Evolutionary conservation across 2,329 filamentous ascomycete species (phyloP).

Genomic region (Botryotinia narcissicola): DNA sequence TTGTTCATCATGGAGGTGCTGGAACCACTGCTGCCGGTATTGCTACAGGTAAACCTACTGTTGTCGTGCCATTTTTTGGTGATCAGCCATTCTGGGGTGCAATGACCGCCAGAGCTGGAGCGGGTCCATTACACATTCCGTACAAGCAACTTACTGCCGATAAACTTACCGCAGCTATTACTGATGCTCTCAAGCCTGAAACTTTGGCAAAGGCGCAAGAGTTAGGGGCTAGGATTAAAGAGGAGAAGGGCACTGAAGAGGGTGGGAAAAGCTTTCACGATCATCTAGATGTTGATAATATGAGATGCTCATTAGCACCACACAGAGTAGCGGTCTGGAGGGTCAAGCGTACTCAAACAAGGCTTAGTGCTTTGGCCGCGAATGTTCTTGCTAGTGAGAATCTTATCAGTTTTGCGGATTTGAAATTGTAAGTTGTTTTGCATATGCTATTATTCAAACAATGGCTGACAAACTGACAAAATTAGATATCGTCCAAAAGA

Average conservation of each 20-base stretch:
- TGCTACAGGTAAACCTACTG: conserved; percentile 72
- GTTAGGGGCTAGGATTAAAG: conserved; percentile 59
- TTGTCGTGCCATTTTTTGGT: conserved; percentile 84
- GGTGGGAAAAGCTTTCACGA: conserved; percentile 69
- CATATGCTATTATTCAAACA: background rate
- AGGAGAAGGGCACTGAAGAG: conserved; percentile 61
- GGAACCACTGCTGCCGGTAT: conserved; percentile 89
- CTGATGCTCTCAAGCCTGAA: conserved; percentile 56
- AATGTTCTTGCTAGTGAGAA: conserved; percentile 64
- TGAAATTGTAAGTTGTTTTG: conserved; percentile 64
- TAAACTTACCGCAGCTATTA: conserved; percentile 63
- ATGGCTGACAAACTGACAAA: conserved; percentile 21
- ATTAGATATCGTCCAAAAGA: conserved; percentile 55
- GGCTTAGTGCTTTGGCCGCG: conserved; percentile 70
- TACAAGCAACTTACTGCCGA: conserved; percentile 65
- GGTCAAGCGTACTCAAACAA: conserved; percentile 63
- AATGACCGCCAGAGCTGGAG: conserved; percentile 70
- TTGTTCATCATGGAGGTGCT: conserved; percentile 85
- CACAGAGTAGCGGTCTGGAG: conserved; percentile 72
- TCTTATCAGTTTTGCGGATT: conserved; percentile 63
- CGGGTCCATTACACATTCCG: conserved; percentile 68
- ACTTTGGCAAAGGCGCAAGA: conserved; percentile 53
- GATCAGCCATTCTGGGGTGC: conserved; percentile 82
- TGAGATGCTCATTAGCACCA: conserved; percentile 69
- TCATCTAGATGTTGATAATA: conserved; percentile 62